A percentile compares a stretch with the other conserved stretches of the same genome.
phyloP scores from a whole-genome alignment of 164 flowering plant species.

The Echeveria elegans region DNA sequence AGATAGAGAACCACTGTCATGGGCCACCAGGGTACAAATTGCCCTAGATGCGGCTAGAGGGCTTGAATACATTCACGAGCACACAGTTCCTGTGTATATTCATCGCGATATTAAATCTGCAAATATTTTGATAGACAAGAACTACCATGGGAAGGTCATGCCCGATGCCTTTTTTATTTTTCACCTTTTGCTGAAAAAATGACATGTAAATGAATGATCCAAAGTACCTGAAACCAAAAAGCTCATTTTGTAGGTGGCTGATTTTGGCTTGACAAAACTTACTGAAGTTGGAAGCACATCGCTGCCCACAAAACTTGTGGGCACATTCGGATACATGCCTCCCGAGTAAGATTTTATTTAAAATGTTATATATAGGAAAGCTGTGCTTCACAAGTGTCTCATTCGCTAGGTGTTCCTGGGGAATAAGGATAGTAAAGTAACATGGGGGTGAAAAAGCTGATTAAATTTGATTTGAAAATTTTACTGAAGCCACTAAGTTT shows the following conservation, averaged over 20 bases:
- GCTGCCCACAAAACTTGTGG: conserved; percentile 67
- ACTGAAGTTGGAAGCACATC: conserved; percentile 71
- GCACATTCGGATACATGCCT: conserved; percentile 97
- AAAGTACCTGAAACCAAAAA: neutral
- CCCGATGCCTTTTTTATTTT: neutral
- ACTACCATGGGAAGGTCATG: conserved; percentile 73
- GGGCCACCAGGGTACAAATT: conserved; percentile 81
- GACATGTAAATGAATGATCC: neutral
- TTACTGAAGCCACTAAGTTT: too few relatives aligned
- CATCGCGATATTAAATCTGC: conserved; percentile 96
- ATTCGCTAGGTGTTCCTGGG: too few relatives aligned
- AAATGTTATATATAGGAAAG: neutral
- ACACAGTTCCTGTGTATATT: conserved; percentile 87
- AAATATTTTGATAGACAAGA: conserved; percentile 87
- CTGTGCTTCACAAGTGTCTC: neutral
- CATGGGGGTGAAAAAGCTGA: too few relatives aligned
- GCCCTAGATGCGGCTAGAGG: conserved; percentile 98
- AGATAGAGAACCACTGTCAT: conserved; percentile 65
- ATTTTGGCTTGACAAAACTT: conserved; percentile 83
- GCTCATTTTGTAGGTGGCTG: conserved; percentile 59
- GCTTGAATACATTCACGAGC: conserved; percentile 93
- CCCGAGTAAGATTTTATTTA: conserved; percentile 60
- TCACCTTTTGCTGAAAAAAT: neutral
- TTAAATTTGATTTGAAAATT: too few relatives aligned
- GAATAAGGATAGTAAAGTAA: too few relatives aligned